Conservation (phyloP, 768 basidiomycete genomes). For the Sistotremastrum niveocremeum region DNA sequence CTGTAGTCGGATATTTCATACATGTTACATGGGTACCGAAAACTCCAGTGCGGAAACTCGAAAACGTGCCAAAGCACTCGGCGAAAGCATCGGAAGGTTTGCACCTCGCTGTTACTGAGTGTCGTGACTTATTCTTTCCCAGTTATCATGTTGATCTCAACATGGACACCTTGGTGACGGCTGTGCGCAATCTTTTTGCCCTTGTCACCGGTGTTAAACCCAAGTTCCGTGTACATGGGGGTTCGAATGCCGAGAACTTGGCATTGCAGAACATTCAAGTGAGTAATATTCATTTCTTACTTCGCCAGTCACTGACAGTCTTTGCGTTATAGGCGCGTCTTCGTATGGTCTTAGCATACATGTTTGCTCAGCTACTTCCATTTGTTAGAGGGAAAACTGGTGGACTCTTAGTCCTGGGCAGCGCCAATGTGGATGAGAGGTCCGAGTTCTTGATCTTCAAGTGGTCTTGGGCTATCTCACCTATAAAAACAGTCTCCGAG, state of each 20-base stretch:
- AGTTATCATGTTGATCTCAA: constrained; percentile 93
- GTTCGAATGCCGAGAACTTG: constrained; percentile 77
- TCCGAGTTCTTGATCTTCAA: constrained; percentile 16
- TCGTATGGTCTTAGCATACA: constrained; percentile 87
- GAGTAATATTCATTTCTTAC: not conserved
- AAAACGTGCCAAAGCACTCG: constrained; percentile 72
- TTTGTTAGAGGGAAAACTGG: constrained; percentile 80
- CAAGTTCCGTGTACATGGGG: constrained; percentile 78
- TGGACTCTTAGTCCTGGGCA: constrained; percentile 88
- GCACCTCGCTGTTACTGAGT: constrained; percentile 4
- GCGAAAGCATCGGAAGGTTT: constrained; percentile 82
- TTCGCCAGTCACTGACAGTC: not conserved
- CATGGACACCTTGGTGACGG: constrained; percentile 85
- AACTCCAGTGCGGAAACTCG: constrained; percentile 86
- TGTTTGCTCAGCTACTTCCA: constrained; percentile 90
- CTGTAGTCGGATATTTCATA: constrained; percentile 79
- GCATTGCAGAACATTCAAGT: constrained; percentile 97
- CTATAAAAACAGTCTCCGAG: constrained; percentile 52
- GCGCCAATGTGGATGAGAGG: constrained; percentile 98
- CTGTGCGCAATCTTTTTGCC: constrained; percentile 70
- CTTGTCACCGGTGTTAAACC: constrained; percentile 66
- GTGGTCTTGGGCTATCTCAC: not conserved
- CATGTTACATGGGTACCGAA: constrained; percentile 98
- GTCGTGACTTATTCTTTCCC: constrained; percentile 1
- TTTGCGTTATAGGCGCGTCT: constrained; percentile 52